phyloP scores from a whole-genome alignment of 495 filamentous ascomycete genomes.

The Neurospora tetrasperma region DNA sequence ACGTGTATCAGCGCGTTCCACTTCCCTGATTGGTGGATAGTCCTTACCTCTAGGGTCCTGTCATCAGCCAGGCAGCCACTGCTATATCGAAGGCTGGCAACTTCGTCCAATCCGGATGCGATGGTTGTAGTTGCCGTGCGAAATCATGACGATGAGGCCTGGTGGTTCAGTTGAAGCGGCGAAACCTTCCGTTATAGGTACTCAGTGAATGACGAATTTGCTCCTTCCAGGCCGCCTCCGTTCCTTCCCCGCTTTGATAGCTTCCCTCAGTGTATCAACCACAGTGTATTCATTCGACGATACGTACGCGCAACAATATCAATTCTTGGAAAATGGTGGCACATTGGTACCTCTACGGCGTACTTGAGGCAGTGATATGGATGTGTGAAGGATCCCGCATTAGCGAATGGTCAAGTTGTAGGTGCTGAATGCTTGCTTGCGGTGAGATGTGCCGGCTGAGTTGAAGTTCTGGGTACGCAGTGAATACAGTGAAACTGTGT shows the following conservation, averaged over 20 bases:
- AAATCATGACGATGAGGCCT: neutral
- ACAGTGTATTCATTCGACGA: conserved; percentile 21
- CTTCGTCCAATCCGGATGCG: neutral
- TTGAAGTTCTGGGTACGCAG: neutral
- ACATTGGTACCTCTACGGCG: neutral
- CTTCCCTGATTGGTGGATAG: conserved; percentile 21
- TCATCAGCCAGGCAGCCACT: neutral
- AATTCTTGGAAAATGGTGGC: conserved; percentile 17
- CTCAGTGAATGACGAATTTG: neutral
- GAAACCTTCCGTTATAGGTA: neutral
- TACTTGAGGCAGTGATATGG: conserved; percentile 5
- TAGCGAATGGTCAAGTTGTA: conserved; percentile 6
- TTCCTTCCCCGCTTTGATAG: neutral
- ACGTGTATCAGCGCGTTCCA: conserved; percentile 25
- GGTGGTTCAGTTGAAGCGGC: neutral
- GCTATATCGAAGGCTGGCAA: neutral
- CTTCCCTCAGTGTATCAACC: neutral
- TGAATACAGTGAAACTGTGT: neutral
- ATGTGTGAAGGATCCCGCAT: conserved; percentile 15
- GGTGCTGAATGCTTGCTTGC: neutral
- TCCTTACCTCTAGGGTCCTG: neutral
- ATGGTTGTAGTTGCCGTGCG: neutral
- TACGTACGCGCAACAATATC: conserved; percentile 11
- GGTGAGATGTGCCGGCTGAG: neutral
- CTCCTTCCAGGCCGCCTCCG: neutral